Base-by-base conservation (phyloP, 495 filamentous ascomycete genomes). In the Penicillium dipodomyicola region DNA sequence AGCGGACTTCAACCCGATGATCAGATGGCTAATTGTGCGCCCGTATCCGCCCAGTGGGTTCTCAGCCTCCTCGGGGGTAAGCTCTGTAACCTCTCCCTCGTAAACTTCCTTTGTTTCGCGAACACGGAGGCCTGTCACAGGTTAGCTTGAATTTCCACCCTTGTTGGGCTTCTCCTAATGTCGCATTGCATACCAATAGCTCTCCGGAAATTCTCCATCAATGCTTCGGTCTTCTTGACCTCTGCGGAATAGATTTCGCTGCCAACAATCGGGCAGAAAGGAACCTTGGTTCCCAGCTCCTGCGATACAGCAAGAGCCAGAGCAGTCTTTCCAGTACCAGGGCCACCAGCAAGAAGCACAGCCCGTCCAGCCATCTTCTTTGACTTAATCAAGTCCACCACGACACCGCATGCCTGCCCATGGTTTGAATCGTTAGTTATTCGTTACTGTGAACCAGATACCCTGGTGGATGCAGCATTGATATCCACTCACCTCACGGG, bases 101-200 rank as follows among this genome's bases (percentile, higher is more conserved):
- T 96, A 96, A 60, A 96, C 93, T 72, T 98, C 94, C 73, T 97
- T 98, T 33, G 91, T 96, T 81, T 98, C 94, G 61, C 92, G 90
- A 44, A 98, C 92, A 63, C 93, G 89, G 42, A 97, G 77, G 53
- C 85, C 85, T 88, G 20, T 62, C 14, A 30, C 14, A 30, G 2
- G 45, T 70, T 63, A 76, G 61, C 55, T 29, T 39, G 12, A 22
- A 27, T 9, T 41, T 58, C 30, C 17, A 54, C 2, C 17, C 19
- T 33, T 45, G 43, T 43, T 40, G 48, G 22, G 22, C 33, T 17
- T 50, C 3, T 22, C 11, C 19, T 9, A 22, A 29, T 43, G 11
- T 27, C 25, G 29, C 8, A 35, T 64, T 25, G 57, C 77, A 56
- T 75, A 79, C 94, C 94, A 67, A 97, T 98, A 42, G 94, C 93